Evolutionary conservation across 768 basidiomycete species (phyloP).

Genomic region (Leccinellum luteum): DNA sequence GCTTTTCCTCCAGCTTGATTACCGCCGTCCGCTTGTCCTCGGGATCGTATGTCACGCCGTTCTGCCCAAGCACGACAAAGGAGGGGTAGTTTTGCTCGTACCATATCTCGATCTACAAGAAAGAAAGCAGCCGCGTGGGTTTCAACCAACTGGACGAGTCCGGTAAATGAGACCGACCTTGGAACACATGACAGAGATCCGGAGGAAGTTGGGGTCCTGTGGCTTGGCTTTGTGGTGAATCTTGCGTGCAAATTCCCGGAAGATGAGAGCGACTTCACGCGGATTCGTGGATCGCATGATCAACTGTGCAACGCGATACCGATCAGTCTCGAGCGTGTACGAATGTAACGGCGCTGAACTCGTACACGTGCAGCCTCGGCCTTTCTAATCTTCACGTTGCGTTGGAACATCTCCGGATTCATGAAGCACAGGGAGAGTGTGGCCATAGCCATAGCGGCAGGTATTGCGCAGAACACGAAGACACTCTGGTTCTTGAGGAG

Average conservation of each 20-base stretch:
- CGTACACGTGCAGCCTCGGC: constrained; percentile 81
- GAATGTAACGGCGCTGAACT: not conserved
- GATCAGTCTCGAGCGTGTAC: not conserved
- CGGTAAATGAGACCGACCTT: constrained; percentile 47
- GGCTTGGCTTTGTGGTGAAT: constrained; percentile 81
- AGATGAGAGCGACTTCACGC: constrained; percentile 85
- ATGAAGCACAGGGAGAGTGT: constrained; percentile 91
- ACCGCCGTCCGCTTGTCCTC: constrained; percentile 58
- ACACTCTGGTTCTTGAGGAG: constrained; percentile 87
- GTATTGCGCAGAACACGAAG: constrained; percentile 95
- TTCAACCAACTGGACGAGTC: not conserved
- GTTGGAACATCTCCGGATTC: constrained; percentile 82
- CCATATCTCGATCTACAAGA: constrained; percentile 84
- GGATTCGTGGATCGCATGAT: constrained; percentile 93
- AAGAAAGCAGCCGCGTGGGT: constrained; percentile 2
- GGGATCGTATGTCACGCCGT: constrained; percentile 39
- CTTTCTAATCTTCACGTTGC: constrained; percentile 94
- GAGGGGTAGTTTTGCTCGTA: constrained; percentile 91
- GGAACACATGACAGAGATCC: constrained; percentile 78
- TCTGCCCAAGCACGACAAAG: constrained; percentile 51
- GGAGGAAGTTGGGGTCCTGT: constrained; percentile 84
- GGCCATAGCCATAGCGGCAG: constrained; percentile 93
- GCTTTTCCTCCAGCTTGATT: constrained; percentile 43
- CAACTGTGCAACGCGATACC: constrained; percentile 45
- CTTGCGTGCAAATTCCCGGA: constrained; percentile 74